Percentiles rank a stretch among this genome's conserved stretches.
phyloP scores from a whole-genome alignment of 805 yeast species.

The Clavispora vitiphila region DNA sequence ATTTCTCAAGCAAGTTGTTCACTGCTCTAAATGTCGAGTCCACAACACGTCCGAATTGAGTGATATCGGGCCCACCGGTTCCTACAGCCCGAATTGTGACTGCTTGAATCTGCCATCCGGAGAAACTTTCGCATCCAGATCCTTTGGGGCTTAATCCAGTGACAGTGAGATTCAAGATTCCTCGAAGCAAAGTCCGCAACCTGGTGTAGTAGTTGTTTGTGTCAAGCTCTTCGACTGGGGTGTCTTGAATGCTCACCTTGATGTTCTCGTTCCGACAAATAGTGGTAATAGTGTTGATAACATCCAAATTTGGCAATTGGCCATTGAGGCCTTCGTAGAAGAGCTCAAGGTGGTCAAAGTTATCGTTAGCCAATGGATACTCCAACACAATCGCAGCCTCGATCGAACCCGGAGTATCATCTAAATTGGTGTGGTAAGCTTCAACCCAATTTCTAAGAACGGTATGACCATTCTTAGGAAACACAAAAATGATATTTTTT shows the following conservation, averaged over 20 bases:
- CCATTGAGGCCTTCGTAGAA: constrained; percentile 89
- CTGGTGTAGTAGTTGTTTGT: constrained; percentile 51
- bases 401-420: constrained; percentile 86
- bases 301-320: constrained; percentile 89
- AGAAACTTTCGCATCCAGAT: constrained; percentile 83
- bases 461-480: constrained; percentile 65
- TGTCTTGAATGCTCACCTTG: constrained; percentile 59
- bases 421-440: constrained; percentile 82
- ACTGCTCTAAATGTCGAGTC: constrained; percentile 87
- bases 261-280: constrained; percentile 75
- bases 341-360: constrained; percentile 69
- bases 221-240: constrained; percentile 42
- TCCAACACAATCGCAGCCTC: constrained; percentile 88
- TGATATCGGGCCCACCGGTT: constrained; percentile 58
- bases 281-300: constrained; percentile 75
- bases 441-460: constrained; percentile 86
- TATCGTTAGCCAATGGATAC: constrained; percentile 61
- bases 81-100: constrained; percentile 72
- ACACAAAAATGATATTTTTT: constrained; percentile 82
- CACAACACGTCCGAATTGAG: constrained; percentile 84
- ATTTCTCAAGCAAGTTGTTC: constrained; percentile 88
- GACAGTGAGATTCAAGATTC: constrained; percentile 63
- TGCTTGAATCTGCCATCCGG: constrained; percentile 95
- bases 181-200: constrained; percentile 52
- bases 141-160: constrained; percentile 59